Evolutionary conservation across 495 filamentous ascomycete genomes (phyloP).

Genomic region (Penicillium parvum): DNA sequence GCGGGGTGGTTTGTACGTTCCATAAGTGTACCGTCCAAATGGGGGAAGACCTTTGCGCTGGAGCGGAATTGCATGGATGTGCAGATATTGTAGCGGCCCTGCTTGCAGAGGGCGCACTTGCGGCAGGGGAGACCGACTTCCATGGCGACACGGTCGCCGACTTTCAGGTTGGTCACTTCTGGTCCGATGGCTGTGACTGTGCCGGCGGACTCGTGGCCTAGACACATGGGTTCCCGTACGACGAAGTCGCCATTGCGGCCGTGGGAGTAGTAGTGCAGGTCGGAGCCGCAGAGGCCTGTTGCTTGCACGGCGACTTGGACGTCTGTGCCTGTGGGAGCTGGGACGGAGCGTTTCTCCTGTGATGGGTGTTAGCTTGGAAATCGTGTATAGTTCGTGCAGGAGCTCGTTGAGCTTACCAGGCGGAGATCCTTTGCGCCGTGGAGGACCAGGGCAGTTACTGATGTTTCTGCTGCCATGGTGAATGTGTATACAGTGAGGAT

Average conservation of each 20-base stretch:
- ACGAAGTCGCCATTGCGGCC: conserved; percentile 80
- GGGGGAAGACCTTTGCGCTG: conserved; percentile 72
- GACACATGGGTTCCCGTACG: conserved; percentile 64
- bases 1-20: conserved; percentile 74
- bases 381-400: neutral
- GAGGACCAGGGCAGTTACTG: conserved; percentile 59
- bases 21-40: conserved; percentile 80
- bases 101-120: conserved; percentile 58
- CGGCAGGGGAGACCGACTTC: conserved; percentile 82
- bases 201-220: conserved; percentile 78
- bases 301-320: conserved; percentile 71
- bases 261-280: conserved; percentile 82
- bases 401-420: conserved; percentile 43
- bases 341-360: conserved; percentile 41
- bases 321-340: conserved; percentile 48
- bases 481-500: conserved; percentile 2
- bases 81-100: conserved; percentile 83
- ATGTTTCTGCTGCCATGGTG: conserved; percentile 19
- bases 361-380: conserved; percentile 8
- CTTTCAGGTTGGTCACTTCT: conserved; percentile 31
- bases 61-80: conserved; percentile 70
- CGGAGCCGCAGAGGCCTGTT: conserved; percentile 79
- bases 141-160: conserved; percentile 73
- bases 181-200: conserved; percentile 61
- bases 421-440: conserved; percentile 65